Evolutionary conservation across 1,284 basidiomycete species (phyloP).

Genomic region (Papiliotrema nemorosa): DNA sequence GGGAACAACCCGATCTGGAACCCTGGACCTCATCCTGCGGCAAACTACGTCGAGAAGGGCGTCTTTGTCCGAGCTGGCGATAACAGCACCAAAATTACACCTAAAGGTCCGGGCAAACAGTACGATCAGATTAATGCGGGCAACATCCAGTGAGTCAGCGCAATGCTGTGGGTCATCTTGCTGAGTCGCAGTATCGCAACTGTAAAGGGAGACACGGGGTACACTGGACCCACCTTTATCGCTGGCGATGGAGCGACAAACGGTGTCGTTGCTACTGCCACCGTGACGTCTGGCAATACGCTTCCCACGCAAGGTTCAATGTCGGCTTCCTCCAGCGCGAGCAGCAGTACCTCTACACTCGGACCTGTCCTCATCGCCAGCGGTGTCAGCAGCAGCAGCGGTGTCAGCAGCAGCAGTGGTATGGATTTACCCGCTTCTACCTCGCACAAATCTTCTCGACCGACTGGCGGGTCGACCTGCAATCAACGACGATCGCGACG

Average conservation of each 20-base stretch:
- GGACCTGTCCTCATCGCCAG: too few species aligned
- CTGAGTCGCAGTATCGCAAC: conserved; percentile 1
- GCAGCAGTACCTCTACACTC: too few species aligned
- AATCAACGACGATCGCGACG: too few species aligned
- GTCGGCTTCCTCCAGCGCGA: too few species aligned
- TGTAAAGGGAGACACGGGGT: conserved; percentile 3
- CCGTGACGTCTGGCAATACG: background rate
- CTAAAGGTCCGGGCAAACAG: background rate
- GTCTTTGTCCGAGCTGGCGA: conserved; percentile 4
- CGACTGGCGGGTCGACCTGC: too few species aligned
- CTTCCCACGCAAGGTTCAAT: too few species aligned
- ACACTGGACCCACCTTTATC: conserved; percentile 1
- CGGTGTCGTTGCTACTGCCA: background rate
- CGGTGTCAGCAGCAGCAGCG: too few species aligned
- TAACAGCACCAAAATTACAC: background rate
- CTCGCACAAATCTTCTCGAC: too few species aligned
- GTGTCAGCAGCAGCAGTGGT: too few species aligned
- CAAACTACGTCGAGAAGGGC: conserved; percentile 12
- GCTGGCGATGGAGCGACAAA: background rate
- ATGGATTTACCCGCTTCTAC: too few species aligned
- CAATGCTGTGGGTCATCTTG: background rate
- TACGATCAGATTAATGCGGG: background rate
- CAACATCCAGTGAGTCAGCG: background rate
- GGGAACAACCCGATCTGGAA: conserved; percentile 25
- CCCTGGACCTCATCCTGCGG: background rate